Evolutionary conservation across 2,329 filamentous ascomycete genomes (phyloP), one percentile per base, ranked within the genome.

Genomic region (Fusarium xylarioides): DNA sequence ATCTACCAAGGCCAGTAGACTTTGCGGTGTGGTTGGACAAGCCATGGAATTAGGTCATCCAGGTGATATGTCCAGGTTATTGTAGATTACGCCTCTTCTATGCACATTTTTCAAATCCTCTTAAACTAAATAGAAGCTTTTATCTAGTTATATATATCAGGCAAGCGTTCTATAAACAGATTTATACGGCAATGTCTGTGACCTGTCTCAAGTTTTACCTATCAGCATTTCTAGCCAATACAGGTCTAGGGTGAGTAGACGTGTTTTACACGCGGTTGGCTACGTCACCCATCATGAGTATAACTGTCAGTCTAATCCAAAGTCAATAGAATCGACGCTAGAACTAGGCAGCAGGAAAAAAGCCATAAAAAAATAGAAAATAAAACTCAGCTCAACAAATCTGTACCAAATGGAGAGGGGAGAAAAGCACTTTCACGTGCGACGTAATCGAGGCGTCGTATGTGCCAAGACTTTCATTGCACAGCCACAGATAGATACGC

Each of bases 321-420:
- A 21, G 5, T 21, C 9, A 5, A 5, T 11, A 28, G 14, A 47
- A 10, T 11, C 44, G 1, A 4, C 19, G 7, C 19, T 3, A 47
- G 6, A 8, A 8, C 1, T 6, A 47, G 44, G 26, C 44, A 47
- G 44, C 44, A 30, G 14, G 7, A 6, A n/a, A 30, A 42, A n/a
- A 47, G 6, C 14, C 12, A 47, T 4, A 8, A 3, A 30, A n/a
- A 16, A 4, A 16, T 4, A 2, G 6, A 21, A 47, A 47, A 8
- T 0, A 21, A 26, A 30, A 47, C 0, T 5, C 0, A 16, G 6
- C 19, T 8, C 10, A n/a, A 10, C 12, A 16, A 21, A 6, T 5
- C 19, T 21, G 6, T 8, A 30, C 16, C 4, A 21, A 16, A 30
- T 30, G 3, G 44, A 23, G 40, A 11, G 19, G 14, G 19, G 10